These are phyloP conservation scores for Nothophytophthora sp. DNA, from an alignment of 352 stramenopile genomes.

Conservation along the genomic window DNA sequence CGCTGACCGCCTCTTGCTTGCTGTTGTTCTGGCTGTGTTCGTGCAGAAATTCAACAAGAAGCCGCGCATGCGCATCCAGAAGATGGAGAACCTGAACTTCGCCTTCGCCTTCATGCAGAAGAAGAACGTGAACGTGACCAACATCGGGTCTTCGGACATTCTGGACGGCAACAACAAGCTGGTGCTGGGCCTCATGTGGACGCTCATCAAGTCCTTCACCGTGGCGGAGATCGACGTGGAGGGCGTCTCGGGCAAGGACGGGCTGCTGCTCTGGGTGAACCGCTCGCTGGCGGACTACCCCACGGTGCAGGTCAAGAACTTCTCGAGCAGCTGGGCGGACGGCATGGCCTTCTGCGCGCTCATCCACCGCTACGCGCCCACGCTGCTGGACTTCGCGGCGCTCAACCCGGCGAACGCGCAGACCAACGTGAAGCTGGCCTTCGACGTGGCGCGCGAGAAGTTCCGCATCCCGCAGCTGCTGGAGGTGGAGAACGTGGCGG, in stretches of 20 bases:
- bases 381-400: constrained; percentile 82
- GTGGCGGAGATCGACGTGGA: constrained; percentile 88
- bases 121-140: constrained; percentile 90
- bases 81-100: constrained; percentile 93
- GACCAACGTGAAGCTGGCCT: constrained; percentile 82
- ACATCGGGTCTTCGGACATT: constrained; percentile 93
- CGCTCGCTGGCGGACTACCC: constrained; percentile 86
- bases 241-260: constrained; percentile 90
- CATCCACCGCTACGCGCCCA: constrained; percentile 90
- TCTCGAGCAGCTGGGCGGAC: constrained; percentile 85
- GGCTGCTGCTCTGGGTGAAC: constrained; percentile 90
- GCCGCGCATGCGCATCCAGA: constrained; percentile 92
- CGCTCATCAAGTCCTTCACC: constrained; percentile 91
- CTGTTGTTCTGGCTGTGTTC: constrained; percentile 1
- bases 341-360: constrained; percentile 91
- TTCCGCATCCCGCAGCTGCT: constrained; percentile 89
- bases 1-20: too few species aligned
- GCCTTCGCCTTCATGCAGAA: constrained; percentile 89
- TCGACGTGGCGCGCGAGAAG: constrained; percentile 82
- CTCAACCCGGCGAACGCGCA: constrained; percentile 63
- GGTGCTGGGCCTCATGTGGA: constrained; percentile 92
- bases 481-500: constrained; percentile 85
- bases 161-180: constrained; percentile 92
- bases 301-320: constrained; percentile 87
- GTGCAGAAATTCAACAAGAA: constrained; percentile 94